Evolutionary conservation across 2,329 filamentous ascomycete species (phyloP).

Genomic region (Aspergillus sclerotialis): DNA sequence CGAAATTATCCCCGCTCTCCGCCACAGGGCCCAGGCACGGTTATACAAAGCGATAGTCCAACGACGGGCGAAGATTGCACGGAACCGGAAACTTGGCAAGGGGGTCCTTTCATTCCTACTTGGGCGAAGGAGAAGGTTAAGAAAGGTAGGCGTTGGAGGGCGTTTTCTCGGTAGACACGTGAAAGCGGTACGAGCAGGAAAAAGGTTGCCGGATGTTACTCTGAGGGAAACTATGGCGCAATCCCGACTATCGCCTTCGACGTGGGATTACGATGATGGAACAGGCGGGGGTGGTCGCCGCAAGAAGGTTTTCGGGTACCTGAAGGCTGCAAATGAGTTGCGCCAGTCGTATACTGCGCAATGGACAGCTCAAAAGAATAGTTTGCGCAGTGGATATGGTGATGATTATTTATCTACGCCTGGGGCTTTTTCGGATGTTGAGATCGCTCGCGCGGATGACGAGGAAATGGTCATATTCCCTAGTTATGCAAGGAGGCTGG

Average conservation of each 20-base stretch:
- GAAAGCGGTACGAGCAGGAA: conserved; percentile 10
- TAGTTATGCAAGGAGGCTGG: conserved; percentile 76
- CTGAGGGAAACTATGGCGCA: conserved; percentile 16
- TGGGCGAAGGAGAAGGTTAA: conserved; percentile 15
- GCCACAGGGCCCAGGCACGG: conserved; percentile 64
- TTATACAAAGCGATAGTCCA: conserved; percentile 69
- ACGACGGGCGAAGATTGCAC: conserved; percentile 51
- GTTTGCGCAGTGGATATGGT: conserved; percentile 27
- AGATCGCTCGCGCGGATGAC: conserved; percentile 70
- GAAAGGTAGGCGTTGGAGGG: conserved; percentile 4
- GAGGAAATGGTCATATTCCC: conserved; percentile 95
- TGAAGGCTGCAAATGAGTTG: conserved; percentile 65
- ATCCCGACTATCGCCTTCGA: conserved; percentile 16
- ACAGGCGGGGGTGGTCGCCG: conserved; percentile 63
- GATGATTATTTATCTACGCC: conserved; percentile 53
- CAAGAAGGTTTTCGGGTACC: conserved; percentile 67
- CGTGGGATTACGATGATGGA: conserved; percentile 18
- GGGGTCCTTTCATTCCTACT: conserved; percentile 20
- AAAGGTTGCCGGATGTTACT: conserved; percentile 11
- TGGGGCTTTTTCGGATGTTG: conserved; percentile 74
- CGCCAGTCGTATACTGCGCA: conserved; percentile 59
- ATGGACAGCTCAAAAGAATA: conserved; percentile 41
- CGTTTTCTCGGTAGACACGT: conserved; percentile 6
- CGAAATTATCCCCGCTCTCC: conserved; percentile 65
- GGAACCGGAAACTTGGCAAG: conserved; percentile 31